A percentile compares a stretch with the other conserved stretches of the same genome.
phyloP scores from a whole-genome alignment of 352 stramenopile species.

The Phytopythium kandeliae region DNA sequence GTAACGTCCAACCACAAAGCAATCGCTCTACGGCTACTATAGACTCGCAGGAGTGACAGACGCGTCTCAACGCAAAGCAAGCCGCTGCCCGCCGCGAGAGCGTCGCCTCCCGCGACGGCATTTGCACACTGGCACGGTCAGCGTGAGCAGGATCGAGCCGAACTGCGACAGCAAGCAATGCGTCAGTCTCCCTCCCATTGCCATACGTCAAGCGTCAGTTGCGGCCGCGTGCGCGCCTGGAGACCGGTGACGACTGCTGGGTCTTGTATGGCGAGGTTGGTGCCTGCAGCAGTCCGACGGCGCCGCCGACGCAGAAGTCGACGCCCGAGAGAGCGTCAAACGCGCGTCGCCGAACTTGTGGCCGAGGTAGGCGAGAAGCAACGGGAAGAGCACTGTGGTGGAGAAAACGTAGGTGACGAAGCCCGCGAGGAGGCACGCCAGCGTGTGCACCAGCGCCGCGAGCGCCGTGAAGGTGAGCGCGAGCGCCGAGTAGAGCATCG shows the following conservation, averaged over 20 bases:
- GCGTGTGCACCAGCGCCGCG: constrained; percentile 27
- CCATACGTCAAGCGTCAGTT: too few species aligned
- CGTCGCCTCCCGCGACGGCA: constrained; percentile 22
- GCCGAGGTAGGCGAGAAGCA: constrained; percentile 79
- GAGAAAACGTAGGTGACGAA: constrained; percentile 81
- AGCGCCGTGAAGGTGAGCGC: constrained; percentile 43
- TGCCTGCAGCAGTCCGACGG: constrained; percentile 63
- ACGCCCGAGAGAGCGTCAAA: constrained; percentile 74
- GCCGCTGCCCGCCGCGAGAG: too few species aligned
- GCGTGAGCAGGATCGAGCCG: constrained; percentile 36
- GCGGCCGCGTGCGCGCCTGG: constrained; percentile 39
- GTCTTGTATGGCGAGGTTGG: constrained; percentile 44
- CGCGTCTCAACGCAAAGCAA: too few species aligned
- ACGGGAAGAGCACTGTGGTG: constrained; percentile 74
- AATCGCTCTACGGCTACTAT: too few species aligned
- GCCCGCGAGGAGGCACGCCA: constrained; percentile 32
- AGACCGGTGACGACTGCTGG: constrained; percentile 39
- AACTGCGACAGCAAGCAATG: constrained; percentile 18
- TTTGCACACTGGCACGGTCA: constrained; percentile 45
- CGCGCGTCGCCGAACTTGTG: constrained; percentile 81
- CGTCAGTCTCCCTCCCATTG: constrained; percentile 1
- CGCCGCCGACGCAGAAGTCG: constrained; percentile 59
- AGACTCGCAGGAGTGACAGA: too few species aligned
- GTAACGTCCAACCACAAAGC: too few species aligned
- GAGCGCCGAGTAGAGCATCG: constrained; percentile 30